Conservation (phyloP, 108 stramenopile species). For the Nitzschia sp. region DNA sequence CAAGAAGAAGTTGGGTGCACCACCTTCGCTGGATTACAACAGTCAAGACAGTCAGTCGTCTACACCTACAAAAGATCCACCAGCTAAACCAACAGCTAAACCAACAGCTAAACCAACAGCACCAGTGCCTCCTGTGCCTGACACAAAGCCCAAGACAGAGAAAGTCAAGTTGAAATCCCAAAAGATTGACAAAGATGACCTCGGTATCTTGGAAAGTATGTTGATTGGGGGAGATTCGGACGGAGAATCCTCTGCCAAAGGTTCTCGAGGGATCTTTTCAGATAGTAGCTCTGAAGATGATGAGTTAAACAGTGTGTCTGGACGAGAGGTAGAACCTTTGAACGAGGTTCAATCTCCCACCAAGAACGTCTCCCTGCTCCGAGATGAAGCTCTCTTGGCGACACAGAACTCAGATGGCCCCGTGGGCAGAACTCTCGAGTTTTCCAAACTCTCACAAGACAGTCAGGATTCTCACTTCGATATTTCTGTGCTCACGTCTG, state of each 20-base stretch:
- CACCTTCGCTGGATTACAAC: constrained; percentile 15
- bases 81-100: background rate
- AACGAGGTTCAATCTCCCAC: too few relatives aligned
- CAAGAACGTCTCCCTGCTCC: too few relatives aligned
- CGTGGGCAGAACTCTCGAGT: too few relatives aligned
- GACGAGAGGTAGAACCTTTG: too few relatives aligned
- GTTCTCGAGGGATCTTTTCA: constrained; percentile 15
- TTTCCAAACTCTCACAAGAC: too few relatives aligned
- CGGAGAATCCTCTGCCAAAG: background rate
- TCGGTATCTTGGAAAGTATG: constrained; percentile 19
- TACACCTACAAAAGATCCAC: background rate
- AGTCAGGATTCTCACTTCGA: too few relatives aligned
- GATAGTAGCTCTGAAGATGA: background rate
- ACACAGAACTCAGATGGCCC: too few relatives aligned
- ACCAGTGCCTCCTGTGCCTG: background rate
- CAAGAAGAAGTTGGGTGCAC: constrained; percentile 20
- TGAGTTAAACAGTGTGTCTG: background rate
- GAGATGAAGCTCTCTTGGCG: too few relatives aligned
- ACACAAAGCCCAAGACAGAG: background rate
- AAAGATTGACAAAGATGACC: constrained; percentile 13
- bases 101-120: background rate
- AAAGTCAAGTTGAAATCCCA: constrained; percentile 14
- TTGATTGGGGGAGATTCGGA: constrained; percentile 4
- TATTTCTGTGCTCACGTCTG: too few relatives aligned
- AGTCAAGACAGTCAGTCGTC: constrained; percentile 8